phyloP scores from a whole-genome alignment of 1,139 yeast species.

The Pichia sp. region DNA sequence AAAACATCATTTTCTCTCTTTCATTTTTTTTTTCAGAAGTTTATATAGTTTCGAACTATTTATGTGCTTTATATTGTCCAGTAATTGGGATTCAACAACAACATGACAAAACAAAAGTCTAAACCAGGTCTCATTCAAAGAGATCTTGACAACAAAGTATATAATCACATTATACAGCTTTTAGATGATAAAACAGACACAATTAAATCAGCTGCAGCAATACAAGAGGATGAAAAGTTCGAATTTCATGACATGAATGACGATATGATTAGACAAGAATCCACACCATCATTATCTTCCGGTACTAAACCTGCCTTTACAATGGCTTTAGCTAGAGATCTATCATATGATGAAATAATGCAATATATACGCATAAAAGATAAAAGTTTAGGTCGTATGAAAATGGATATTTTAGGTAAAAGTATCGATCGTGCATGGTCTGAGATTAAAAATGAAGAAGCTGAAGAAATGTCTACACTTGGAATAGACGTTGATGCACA shows the following conservation, averaged over 20 bases:
- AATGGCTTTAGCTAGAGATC: slow-evolving; percentile 54
- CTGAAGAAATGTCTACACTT: slow-evolving; percentile 25
- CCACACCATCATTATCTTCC: slow-evolving; percentile 1
- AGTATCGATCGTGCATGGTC: slow-evolving; percentile 37
- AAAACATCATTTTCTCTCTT: neutral
- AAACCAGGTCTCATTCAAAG: slow-evolving; percentile 25
- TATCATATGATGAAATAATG: slow-evolving; percentile 45
- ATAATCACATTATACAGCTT: slow-evolving; percentile 29
- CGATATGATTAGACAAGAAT: neutral
- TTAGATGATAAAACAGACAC: slow-evolving; percentile 28
- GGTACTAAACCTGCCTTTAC: slow-evolving; percentile 8
- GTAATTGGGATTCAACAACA: neutral
- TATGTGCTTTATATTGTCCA: too few relatives aligned
- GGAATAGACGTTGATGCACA: slow-evolving; percentile 22
- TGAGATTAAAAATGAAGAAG: slow-evolving; percentile 28
- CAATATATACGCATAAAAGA: slow-evolving; percentile 56
- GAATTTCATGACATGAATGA: neutral
- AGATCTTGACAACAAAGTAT: slow-evolving; percentile 29
- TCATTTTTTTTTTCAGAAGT: too few relatives aligned
- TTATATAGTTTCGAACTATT: too few relatives aligned
- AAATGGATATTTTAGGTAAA: slow-evolving; percentile 42
- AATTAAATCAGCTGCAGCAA: slow-evolving; percentile 18
- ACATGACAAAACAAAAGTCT: slow-evolving; percentile 9
- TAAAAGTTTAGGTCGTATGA: slow-evolving; percentile 59
- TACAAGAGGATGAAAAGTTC: slow-evolving; percentile 14